Base-by-base conservation (phyloP, 2,329 filamentous ascomycete genomes). In the Fusarium poae region DNA sequence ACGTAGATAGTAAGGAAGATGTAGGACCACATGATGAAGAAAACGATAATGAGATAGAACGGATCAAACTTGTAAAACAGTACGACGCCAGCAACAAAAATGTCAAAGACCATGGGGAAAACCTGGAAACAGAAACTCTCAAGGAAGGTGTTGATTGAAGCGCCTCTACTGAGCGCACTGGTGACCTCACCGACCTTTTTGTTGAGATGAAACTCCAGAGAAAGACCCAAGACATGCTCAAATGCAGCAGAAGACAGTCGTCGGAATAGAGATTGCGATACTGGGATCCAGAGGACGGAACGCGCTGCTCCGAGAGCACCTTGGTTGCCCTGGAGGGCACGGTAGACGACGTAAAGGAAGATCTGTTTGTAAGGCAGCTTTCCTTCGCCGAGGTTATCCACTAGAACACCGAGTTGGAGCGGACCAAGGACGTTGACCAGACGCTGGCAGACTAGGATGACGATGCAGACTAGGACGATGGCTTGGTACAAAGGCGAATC, bases 151-250 rank as follows among this genome's bases (percentile, higher is more conserved):
- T 84, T 85, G 32, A 85, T 79, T 2, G 83, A 79, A 8, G 78
- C 79, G 5, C 84, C 83, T 49, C 83, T 81, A 57, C 77, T 83
- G 0, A 86, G 74, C 1, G 84, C 84, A 46, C 81, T 85, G 5
- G 83, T 82, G 11, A 86, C 82, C 70, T 85, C 84, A 4, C 83
- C 84, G n/a, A 83, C 80, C 42, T 82, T 79, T 65, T 85, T 85
- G 71, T 81, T 82, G 2, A 85, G 74, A 55, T 86, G 84, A 44
- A 86, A 86, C 13, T 85, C 83, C 12, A 85, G 75, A 0, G 82
- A 84, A 1, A 85, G 77, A 0, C 77, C 77, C 5, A 84, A 70
- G 0, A 85, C 81, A 48, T 85, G 83, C 56, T 83, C 80, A 29
- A 85, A 85, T 1, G 83, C 81, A 2, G 83, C 81, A 2, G 71